Percentiles rank a stretch among this genome's conserved stretches.
Conservation (phyloP, 768 basidiomycete species). For the Rubroboletus satanas region DNA sequence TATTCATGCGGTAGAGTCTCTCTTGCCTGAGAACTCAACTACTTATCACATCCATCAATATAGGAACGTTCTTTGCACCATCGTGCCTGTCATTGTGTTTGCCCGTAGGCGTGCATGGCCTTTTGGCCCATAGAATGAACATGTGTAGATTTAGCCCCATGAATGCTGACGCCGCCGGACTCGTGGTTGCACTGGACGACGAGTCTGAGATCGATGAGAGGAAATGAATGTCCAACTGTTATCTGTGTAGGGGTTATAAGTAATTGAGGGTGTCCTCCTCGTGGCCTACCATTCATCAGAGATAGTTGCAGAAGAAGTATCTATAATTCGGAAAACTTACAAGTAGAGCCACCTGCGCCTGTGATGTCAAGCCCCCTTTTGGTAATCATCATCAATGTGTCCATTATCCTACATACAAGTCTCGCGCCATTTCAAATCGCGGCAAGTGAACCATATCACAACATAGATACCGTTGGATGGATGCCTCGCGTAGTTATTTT, state of each 20-base stretch:
- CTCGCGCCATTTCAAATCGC: background rate
- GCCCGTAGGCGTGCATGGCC: background rate
- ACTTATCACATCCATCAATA: background rate
- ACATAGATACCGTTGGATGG: background rate
- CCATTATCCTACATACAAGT: too few species aligned
- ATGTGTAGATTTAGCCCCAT: background rate
- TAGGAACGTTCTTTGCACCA: background rate
- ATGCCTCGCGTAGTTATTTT: background rate
- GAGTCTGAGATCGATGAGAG: background rate
- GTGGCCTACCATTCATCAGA: background rate
- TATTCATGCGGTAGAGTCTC: background rate
- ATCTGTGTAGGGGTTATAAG: background rate
- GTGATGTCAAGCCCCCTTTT: constrained; percentile 4
- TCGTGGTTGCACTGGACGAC: background rate
- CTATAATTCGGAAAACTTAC: background rate
- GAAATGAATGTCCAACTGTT: background rate
- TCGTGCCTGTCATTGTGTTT: background rate
- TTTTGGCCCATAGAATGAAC: background rate
- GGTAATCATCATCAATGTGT: background rate
- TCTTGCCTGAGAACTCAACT: background rate
- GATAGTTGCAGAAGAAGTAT: background rate
- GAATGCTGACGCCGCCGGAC: background rate
- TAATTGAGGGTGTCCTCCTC: background rate
- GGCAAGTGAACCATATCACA: background rate
- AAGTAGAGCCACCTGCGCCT: background rate